Base-by-base conservation (phyloP, 176 grass and related monocot genomes). In the Zoysia japonica region DNA sequence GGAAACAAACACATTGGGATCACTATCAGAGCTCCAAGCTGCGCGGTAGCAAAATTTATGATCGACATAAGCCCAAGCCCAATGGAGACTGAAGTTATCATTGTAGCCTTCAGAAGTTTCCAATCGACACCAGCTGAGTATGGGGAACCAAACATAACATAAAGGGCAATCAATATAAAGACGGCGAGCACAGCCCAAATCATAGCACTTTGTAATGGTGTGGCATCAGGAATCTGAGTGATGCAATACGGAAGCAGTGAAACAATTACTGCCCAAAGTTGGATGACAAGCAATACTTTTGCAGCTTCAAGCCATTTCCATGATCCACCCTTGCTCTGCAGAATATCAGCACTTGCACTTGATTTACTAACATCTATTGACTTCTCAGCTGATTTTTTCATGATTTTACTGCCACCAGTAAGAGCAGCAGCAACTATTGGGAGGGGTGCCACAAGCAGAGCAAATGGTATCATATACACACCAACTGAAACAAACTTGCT, bases 391-490 rank as follows among this genome's bases (percentile, higher is more conserved):
- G 28, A 46, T 61, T 74, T 56, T 66, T 70, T 77, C 53, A 82
- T 77, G 45, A 6, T 77, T 87, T 75, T 76, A 38, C 47, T 84
- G 40, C 63, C 41, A 84, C 63, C 74, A 81, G 93, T 87, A 70
- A 94, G 95, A 68, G 92, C 86, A 71, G 92, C 92, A 85, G 95
- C 89, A 87, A 87, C 90, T 71, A 97, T 83, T 41, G 95, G 95
- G 68, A 97, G 95, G 8, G 92, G 92, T 47, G 78, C 80, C 43
- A 97, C 46, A 14, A 97, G 78, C 51, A 97, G 74, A 28, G 89
- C 89, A 81, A 94, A 97, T 37, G 95, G 86, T 81, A 97, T 97
- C 95, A 94, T 97, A 76, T 97, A 97, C 16, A 97, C 91, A 85
- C 95, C 95, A 60, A 97, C 95, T 0, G 95, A 97, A 44, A 97